Evolutionary conservation across 305 asterid genomes (phyloP).

Genomic region (Fraxinus latifolia): DNA sequence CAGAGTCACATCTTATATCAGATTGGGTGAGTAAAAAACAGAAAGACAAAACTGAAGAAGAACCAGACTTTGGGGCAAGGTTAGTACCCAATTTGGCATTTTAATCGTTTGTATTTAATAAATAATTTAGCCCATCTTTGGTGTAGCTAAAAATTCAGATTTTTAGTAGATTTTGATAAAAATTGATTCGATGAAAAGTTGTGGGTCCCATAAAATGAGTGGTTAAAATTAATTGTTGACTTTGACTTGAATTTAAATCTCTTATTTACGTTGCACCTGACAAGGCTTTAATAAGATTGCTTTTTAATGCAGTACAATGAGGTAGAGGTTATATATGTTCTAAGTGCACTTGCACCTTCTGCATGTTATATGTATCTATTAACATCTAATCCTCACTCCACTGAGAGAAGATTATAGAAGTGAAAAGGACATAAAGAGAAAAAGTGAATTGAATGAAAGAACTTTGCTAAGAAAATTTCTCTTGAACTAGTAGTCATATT

Average conservation of each 20-base stretch:
- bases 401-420: not conserved
- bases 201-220: not conserved
- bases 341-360: conserved; percentile 6
- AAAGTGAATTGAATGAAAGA: not conserved
- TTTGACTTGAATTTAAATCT: not conserved
- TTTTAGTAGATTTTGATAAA: not conserved
- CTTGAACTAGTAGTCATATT: not conserved
- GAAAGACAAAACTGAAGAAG: conserved; percentile 46
- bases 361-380: not conserved
- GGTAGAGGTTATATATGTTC: conserved; percentile 10
- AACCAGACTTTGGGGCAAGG: conserved; percentile 96
- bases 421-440: not conserved
- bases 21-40: conserved; percentile 77
- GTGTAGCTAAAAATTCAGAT: not conserved
- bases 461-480: not conserved
- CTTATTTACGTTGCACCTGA: not conserved
- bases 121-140: not conserved
- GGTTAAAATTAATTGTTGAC: not conserved
- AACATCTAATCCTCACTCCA: not conserved
- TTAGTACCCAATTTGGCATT: conserved; percentile 35
- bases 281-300: not conserved
- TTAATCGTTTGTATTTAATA: not conserved
- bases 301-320: not conserved
- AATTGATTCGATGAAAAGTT: not conserved
- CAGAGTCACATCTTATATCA: conserved; percentile 82